Evolutionary conservation across 345 rosid species (phyloP).

Genomic region (Ceriops tagal): DNA sequence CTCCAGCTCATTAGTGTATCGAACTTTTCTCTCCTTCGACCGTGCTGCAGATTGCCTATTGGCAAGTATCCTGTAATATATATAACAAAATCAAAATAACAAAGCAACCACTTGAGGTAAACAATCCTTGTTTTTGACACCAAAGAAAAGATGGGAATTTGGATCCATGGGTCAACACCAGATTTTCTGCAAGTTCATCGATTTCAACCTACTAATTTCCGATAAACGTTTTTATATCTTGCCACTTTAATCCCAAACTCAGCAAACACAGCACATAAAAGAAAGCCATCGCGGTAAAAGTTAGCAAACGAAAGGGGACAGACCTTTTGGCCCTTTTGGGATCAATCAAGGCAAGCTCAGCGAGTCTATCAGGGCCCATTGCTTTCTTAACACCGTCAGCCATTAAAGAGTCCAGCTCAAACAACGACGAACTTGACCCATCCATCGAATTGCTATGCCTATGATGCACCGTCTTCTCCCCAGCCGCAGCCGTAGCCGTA

Average conservation of each 20-base stretch:
- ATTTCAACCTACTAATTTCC: too few relatives aligned
- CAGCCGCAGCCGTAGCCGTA: conserved; percentile 20
- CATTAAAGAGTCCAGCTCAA: conserved; percentile 54
- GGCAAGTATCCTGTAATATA: conserved; percentile 66
- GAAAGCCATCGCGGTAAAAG: too few relatives aligned
- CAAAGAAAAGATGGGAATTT: not conserved
- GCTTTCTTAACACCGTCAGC: conserved; percentile 70
- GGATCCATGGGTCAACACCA: not conserved
- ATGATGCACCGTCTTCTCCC: conserved; percentile 51
- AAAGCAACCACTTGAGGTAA: too few relatives aligned
- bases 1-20: conserved; percentile 84
- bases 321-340: conserved; percentile 97
- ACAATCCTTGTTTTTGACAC: not conserved
- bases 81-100: not conserved
- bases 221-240: too few relatives aligned
- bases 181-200: too few relatives aligned
- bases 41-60: conserved; percentile 95
- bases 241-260: too few relatives aligned
- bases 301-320: not conserved
- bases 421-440: conserved; percentile 51
- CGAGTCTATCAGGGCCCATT: conserved; percentile 73
- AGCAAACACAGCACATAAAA: not conserved
- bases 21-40: conserved; percentile 86
- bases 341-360: conserved; percentile 87
- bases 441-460: conserved; percentile 87